These are phyloP conservation scores for Xanthoceras sorbifolium DNA, from an alignment of 345 rosid genomes.

Conservation along the genomic window DNA sequence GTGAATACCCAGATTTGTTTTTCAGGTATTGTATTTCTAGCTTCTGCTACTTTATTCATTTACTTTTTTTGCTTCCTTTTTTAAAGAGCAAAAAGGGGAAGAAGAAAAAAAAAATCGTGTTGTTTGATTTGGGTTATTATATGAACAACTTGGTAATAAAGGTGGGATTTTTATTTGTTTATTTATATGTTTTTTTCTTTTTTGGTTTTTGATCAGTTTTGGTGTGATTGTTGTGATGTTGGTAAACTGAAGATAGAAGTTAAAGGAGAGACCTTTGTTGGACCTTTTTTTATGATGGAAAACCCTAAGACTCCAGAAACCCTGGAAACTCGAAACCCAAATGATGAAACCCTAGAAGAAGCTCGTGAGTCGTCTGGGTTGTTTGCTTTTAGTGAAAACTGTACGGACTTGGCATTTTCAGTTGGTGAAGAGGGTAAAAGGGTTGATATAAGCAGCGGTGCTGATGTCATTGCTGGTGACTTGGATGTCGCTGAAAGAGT, in stretches of 20 bases:
- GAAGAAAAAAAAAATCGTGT: neutral
- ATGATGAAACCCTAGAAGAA: constrained; percentile 50
- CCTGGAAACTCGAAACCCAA: constrained; percentile 41
- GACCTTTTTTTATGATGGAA: constrained; percentile 30
- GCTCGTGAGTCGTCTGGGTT: constrained; percentile 26
- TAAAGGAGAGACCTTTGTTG: neutral
- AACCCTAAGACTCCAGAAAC: constrained; percentile 44
- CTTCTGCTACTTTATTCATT: neutral
- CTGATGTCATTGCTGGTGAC: constrained; percentile 1
- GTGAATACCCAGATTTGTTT: neutral
- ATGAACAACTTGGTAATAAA: neutral
- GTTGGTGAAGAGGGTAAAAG: constrained; percentile 22
- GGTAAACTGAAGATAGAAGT: neutral
- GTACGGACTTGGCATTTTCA: constrained; percentile 26
- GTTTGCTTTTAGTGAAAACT: constrained; percentile 24
- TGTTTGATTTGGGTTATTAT: neutral
- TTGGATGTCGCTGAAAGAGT: constrained; percentile 3
- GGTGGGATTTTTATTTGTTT: constrained; percentile 9
- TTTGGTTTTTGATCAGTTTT: constrained; percentile 33
- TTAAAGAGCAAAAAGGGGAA: neutral
- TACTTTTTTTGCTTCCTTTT: neutral
- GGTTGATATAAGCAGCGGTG: constrained; percentile 19
- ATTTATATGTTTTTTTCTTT: neutral
- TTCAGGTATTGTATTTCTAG: constrained; percentile 9
- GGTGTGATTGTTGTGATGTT: constrained; percentile 16